Base-by-base conservation (phyloP, 352 stramenopile genomes). In the Peronospora farinosa region DNA sequence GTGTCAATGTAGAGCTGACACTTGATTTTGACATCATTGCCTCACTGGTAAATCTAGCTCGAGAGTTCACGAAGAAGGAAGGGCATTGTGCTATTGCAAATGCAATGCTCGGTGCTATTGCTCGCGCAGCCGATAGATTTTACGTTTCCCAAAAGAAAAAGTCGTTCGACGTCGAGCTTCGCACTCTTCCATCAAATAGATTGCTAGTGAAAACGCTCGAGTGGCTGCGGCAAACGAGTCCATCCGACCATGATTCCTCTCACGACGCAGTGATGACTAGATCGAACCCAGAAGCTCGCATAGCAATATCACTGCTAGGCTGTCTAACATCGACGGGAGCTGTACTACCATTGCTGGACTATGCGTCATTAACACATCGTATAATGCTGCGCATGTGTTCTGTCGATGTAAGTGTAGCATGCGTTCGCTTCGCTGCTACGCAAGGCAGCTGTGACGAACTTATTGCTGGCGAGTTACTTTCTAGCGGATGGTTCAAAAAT, bases 71-170 rank as follows among this genome's bases (percentile, higher is more conserved):
- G 15, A 23, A 55, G 11, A 32, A 12, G 19, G 25, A 51, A 21
- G 10, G 15, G 11, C 13, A 42, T 0, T 42, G 27, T 23, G 39
- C 15, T 12, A 9, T 50, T 46, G 49, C 57, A 38, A 36, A 28
- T 15, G 28, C 55, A 30, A 39, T 63, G 13, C 52, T 72, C n/a
- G 57, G 68, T 21, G 54, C 68, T 23, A 63, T 81, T 52, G 61
- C 71, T 39, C 54, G 52, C 16, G 28, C 47, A 1, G 40, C 53
- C 1, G 57, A 72, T 13, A 10, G 48, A 7, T 71, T 77, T 47
- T 69, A 71, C 31, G 60, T 78, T 16, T 44, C 52, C 3, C 68
- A 77, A 19, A 78, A 73, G 50, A 82, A 82, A 44, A 72, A 74
- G 54, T 58, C 46, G 23, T 70, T 82, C 5, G 63, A 82, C n/a